Evolutionary conservation across 768 basidiomycete genomes (phyloP).

Genomic region (Termitomyces heimii): DNA sequence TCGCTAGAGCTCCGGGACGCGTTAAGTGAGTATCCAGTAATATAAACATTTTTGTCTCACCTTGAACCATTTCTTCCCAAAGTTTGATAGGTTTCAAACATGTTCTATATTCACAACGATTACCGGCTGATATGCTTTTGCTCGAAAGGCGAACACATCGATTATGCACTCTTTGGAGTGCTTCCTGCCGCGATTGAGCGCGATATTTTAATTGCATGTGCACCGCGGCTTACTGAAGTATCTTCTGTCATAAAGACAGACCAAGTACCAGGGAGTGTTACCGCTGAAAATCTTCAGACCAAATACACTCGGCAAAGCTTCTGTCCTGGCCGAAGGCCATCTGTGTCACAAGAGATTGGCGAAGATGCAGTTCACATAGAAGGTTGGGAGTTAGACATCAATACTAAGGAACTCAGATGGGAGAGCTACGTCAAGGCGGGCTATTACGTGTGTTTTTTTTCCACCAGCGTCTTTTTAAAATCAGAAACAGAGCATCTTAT

Average conservation of each 20-base stretch:
- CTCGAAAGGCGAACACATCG: constrained; percentile 74
- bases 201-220: constrained; percentile 78
- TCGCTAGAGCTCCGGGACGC: constrained; percentile 74
- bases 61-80: background rate
- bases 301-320: constrained; percentile 60
- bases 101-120: background rate
- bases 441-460: constrained; percentile 55
- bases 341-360: constrained; percentile 17
- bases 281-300: constrained; percentile 54
- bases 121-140: background rate
- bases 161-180: constrained; percentile 80
- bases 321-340: constrained; percentile 36
- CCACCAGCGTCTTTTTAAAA: background rate
- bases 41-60: too few species aligned
- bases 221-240: constrained; percentile 29
- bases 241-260: constrained; percentile 18
- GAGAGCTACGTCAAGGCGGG: constrained; percentile 87
- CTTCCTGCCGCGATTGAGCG: constrained; percentile 81
- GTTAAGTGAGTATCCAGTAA: constrained; percentile 52
- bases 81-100: constrained; percentile 36
- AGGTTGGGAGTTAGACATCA: constrained; percentile 72
- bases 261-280: constrained; percentile 44
- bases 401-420: constrained; percentile 67
- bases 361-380: constrained; percentile 39
- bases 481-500: background rate